Evolutionary conservation across 2,329 filamentous ascomycete genomes (phyloP).

Genomic region (Gremmenia infestans): DNA sequence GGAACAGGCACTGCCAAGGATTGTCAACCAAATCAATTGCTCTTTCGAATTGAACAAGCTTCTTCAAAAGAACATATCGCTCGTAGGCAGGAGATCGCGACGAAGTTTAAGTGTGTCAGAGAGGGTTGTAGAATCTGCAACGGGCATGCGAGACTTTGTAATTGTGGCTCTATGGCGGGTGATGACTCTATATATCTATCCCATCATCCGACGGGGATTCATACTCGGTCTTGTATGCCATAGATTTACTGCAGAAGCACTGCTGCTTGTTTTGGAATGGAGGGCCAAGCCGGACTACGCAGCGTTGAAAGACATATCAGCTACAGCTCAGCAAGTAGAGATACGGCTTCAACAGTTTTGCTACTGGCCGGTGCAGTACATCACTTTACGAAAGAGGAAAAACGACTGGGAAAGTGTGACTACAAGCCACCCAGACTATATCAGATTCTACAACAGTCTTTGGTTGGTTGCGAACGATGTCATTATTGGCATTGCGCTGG

Average conservation of each 20-base stretch:
- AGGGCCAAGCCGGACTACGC: conserved; percentile 70
- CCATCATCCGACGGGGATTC: conserved; percentile 67
- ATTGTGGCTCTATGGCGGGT: conserved; percentile 64
- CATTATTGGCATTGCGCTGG: conserved; percentile 94
- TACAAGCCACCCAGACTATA: conserved; percentile 93
- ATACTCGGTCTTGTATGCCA: conserved; percentile 75
- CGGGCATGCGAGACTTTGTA: conserved; percentile 74
- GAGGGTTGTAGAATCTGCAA: conserved; percentile 87
- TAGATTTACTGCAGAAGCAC: conserved; percentile 71
- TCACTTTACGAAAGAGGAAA: conserved; percentile 83
- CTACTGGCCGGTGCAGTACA: conserved; percentile 97
- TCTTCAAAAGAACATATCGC: conserved; percentile 82
- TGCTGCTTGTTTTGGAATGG: conserved; percentile 81
- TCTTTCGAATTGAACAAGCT: conserved; percentile 82
- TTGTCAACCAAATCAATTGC: conserved; percentile 94
- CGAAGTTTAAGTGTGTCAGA: conserved; percentile 89
- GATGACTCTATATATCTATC: conserved; percentile 71
- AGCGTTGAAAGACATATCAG: conserved; percentile 91
- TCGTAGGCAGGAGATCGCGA: conserved; percentile 76
- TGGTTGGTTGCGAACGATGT: conserved; percentile 99
- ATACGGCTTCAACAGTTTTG: conserved; percentile 97
- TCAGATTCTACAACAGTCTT: conserved; percentile 96
- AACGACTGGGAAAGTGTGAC: conserved; percentile 94
- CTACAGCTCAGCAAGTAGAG: conserved; percentile 94
- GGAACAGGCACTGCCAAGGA: conserved; percentile 72